Base-by-base conservation (phyloP, 2,329 filamentous ascomycete genomes). In the Juglanconis sp. region DNA sequence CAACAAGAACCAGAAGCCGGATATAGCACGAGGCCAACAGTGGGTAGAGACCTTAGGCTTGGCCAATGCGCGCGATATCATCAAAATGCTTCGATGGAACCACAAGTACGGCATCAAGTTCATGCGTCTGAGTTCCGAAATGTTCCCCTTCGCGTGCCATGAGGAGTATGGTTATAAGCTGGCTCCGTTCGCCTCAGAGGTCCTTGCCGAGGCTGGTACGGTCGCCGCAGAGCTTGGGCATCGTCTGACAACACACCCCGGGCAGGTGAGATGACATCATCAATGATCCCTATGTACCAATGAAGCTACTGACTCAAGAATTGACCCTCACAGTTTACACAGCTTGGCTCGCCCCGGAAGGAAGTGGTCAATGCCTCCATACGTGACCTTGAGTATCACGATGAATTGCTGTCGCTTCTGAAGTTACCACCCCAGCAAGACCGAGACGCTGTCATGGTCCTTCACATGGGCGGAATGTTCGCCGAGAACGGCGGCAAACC, bases 71-170 rank as follows among this genome's bases (percentile, higher is more conserved):
- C 82, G 85, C 46, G 94, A 98, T 67, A 85, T 97, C 36, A 76
- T 83, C 60, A 96, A 96, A 73, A 91, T 97, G 85, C 69, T 97
- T 8, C 83, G 86, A 1, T 98, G 94, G 94, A 97, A 98, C 69
- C 88, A 96, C 65, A 90, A 86, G 66, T 97, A 94, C 65, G 88
- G 89, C 44, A 98, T 98, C 74, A 93, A 87, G 66, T 97, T 98
- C 72, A 86, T 98, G 84, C 86, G 94, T 1, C 79, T 98, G 24
- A 96, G 91, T 66, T 96, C 91, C 57, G 94, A 97, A 67, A 97
- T 97, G 90, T 98, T 98, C 65, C 94, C 94, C 0, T 97, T 97
- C 72, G 94, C 94, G 1, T 96, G 91, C 65, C 94, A 98, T 69
- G 82, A 84, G 31, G 89, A 91, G 63, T 89, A 96, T 65, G 94